These are phyloP conservation scores for Epichloe amarillans DNA, from an alignment of 2,329 filamentous ascomycete species.

Conservation along the genomic window DNA sequence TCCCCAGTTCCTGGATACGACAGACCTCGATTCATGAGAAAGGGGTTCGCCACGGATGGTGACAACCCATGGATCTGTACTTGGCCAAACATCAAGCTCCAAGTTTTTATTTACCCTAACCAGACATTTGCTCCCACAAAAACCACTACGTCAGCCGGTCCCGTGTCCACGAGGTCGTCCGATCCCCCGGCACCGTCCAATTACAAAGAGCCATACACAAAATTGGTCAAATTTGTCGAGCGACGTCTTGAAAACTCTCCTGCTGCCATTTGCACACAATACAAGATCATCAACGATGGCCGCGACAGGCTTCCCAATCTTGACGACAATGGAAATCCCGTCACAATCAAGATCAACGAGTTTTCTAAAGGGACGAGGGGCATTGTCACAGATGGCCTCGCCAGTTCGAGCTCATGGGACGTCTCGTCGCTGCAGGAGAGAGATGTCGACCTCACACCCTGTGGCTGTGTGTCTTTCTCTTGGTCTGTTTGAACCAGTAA, in stretches of 20 bases:
- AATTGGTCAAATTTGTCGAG: constrained; percentile 41
- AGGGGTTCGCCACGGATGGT: constrained; percentile 23
- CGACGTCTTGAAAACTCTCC: constrained; percentile 26
- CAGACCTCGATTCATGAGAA: constrained; percentile 14
- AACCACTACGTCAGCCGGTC: constrained; percentile 2
- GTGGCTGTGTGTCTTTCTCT: constrained; percentile 5
- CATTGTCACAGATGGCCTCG: not conserved
- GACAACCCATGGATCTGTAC: constrained; percentile 46
- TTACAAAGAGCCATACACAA: constrained; percentile 30
- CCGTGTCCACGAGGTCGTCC: not conserved
- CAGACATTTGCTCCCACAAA: constrained; percentile 31
- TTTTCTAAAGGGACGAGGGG: not conserved
- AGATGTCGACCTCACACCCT: constrained; percentile 2
- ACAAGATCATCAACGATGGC: constrained; percentile 28
- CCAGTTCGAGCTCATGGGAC: constrained; percentile 3
- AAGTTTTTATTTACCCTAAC: constrained; percentile 42
- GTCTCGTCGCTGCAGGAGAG: constrained; percentile 2
- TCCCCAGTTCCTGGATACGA: constrained; percentile 9
- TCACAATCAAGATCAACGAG: constrained; percentile 33
- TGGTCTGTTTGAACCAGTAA: constrained; percentile 1
- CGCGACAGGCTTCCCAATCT: constrained; percentile 21
- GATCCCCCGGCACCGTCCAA: constrained; percentile 1
- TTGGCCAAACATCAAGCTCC: constrained; percentile 41
- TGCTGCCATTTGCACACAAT: constrained; percentile 34
- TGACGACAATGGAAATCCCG: constrained; percentile 21